Conservation (phyloP, 768 basidiomycete genomes). For the Podaxis rugospora region DNA sequence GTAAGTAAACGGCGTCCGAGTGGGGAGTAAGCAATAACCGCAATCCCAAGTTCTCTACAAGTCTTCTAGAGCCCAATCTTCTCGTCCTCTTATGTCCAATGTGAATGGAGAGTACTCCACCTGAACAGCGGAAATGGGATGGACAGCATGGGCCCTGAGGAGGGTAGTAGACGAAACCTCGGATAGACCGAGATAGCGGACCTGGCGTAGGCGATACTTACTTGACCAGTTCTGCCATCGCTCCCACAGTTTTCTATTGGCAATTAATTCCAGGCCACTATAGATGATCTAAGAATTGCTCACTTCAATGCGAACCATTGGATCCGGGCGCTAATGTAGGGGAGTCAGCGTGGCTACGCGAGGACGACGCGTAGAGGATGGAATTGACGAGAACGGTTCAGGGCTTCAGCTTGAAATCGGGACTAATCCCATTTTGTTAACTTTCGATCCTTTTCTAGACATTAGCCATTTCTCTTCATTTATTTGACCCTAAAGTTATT, state of each 20-base stretch:
- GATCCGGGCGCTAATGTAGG: constrained; percentile 37
- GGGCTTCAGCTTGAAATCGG: too few species aligned
- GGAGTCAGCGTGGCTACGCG: too few species aligned
- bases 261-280: neutral
- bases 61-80: constrained; percentile 37
- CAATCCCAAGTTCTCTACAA: constrained; percentile 44
- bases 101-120: constrained; percentile 49
- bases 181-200: constrained; percentile 47
- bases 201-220: constrained; percentile 24
- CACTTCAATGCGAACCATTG: constrained; percentile 43
- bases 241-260: constrained; percentile 35
- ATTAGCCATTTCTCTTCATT: too few species aligned
- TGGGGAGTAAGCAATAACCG: constrained; percentile 48
- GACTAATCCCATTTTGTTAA: too few species aligned
- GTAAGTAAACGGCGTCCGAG: constrained; percentile 50
- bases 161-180: constrained; percentile 43
- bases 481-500: too few species aligned
- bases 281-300: neutral
- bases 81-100: constrained; percentile 39
- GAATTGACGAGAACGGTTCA: too few species aligned
- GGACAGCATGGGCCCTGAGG: constrained; percentile 45
- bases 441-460: too few species aligned
- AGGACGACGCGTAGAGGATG: too few species aligned
- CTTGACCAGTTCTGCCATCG: constrained; percentile 51
- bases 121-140: constrained; percentile 46